Base-by-base conservation (phyloP, 1,139 yeast genomes). In the Protomyces lactucae-debilis region DNA sequence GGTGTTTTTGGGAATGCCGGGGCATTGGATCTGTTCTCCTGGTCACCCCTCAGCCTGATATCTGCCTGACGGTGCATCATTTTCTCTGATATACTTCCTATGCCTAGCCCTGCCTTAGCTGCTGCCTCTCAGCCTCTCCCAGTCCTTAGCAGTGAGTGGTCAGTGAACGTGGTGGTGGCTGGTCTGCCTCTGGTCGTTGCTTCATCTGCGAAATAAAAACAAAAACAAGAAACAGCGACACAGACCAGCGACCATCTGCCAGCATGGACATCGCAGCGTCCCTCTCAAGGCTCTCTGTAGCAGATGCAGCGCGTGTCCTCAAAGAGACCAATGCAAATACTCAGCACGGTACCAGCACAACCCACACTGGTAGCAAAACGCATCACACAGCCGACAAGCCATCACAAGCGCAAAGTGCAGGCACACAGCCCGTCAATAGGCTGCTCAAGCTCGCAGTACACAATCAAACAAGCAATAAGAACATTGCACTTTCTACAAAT, bases 381-480 rank as follows among this genome's bases (percentile, higher is more conserved):
- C 36, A 43, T 39, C 52, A 59, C 36, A 52, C 52, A 43, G 3
- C 52, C n/a, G 52, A 36, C 10, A 40, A 40, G 39, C 28, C 39
- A 21, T 37, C 3, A 9, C 43, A 37, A 37, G 16, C 43, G 16
- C 43, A 5, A 2, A 4, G 16, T 14, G 52, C 74, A 48, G 72
- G 71, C 55, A 75, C 75, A 10, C 23, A n/a, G 18, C 48, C 48
- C 48, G 48, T 18, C 48, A 43, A 43, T 10, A 18, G 48, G 23
- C 67, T 73, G 45, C 69, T 72, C 51, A 72, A 72, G 57, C 66
- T 73, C 36, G 73, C 75, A 1, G 67, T 72, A 18, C 73, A 72
- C 54, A 71, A 72, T 61, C 75, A 72, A 63, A 68, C 57, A 6
- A 45, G 53, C 35, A 60, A 45, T 32, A 60, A 54, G 23, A 56